Percentiles rank a stretch among this genome's conserved stretches.
Evolutionary conservation across 1,284 basidiomycete species (phyloP).

Genomic region (Papiliotrema fonsecae): DNA sequence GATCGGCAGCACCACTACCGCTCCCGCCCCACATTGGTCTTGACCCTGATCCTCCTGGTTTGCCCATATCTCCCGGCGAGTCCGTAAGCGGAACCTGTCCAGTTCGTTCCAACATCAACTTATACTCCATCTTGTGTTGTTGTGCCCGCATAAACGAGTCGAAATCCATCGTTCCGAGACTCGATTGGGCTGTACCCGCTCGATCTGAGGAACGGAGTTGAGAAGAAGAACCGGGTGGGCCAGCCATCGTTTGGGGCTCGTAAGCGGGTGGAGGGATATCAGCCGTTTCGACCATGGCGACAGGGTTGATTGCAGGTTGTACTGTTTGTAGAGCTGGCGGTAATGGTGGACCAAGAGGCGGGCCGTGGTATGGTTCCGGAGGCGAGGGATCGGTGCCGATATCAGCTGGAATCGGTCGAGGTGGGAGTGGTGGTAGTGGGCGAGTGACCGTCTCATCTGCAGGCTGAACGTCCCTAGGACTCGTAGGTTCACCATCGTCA

Average conservation of each 20-base stretch:
- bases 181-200: no score
- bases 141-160: constrained; percentile 1
- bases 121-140: background rate
- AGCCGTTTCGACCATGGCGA: background rate
- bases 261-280: constrained; percentile 2
- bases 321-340: background rate
- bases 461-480: background rate
- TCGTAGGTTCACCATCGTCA: background rate
- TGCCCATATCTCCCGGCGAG: no score
- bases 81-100: no score
- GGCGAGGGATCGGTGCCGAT: background rate
- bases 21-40: no score
- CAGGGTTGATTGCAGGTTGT: background rate
- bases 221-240: background rate
- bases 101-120: background rate
- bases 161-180: background rate
- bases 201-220: background rate
- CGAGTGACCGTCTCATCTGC: background rate
- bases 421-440: background rate
- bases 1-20: no score
- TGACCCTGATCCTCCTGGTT: no score
- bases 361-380: background rate
- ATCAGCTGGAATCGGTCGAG: background rate
- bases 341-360: background rate
- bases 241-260: background rate